Conservation (phyloP, 768 basidiomycete genomes). For the Guyanaporus albipodus region DNA sequence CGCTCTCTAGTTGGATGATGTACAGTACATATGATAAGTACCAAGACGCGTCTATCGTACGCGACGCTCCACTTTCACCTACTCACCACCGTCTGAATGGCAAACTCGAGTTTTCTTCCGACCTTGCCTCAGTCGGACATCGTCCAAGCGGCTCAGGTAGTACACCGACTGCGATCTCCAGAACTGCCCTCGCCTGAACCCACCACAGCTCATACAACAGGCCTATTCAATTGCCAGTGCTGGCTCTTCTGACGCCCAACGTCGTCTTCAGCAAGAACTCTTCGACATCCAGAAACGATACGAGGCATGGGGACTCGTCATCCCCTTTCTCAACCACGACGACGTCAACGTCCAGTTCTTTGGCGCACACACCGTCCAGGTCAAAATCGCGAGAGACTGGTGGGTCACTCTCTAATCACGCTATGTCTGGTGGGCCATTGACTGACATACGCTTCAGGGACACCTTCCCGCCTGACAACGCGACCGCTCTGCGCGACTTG, state of each 20-base stretch:
- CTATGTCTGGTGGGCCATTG: background rate
- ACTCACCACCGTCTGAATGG: slow-evolving; percentile 13
- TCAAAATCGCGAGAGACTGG: slow-evolving; percentile 94
- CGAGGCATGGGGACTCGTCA: slow-evolving; percentile 82
- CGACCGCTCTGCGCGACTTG: slow-evolving; percentile 55
- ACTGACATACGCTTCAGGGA: slow-evolving; percentile 51
- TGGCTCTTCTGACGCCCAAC: slow-evolving; percentile 55
- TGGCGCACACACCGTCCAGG: slow-evolving; percentile 89
- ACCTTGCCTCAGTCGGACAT: slow-evolving; percentile 49
- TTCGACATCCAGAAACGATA: slow-evolving; percentile 72
- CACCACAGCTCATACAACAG: slow-evolving; percentile 59
- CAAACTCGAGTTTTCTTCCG: slow-evolving; percentile 44
- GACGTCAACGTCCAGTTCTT: slow-evolving; percentile 91
- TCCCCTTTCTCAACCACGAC: slow-evolving; percentile 65
- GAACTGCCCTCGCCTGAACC: slow-evolving; percentile 6
- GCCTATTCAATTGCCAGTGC: slow-evolving; percentile 54
- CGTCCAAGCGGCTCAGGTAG: slow-evolving; percentile 58
- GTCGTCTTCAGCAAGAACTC: slow-evolving; percentile 64
- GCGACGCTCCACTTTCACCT: background rate
- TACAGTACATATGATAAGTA: too few species aligned
- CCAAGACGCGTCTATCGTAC: too few species aligned
- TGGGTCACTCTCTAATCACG: slow-evolving; percentile 35
- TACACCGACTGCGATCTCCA: slow-evolving; percentile 25
- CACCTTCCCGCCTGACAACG: slow-evolving; percentile 62
- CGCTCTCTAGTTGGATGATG: background rate